These are phyloP conservation scores for Lenzites betulinus DNA, from an alignment of 768 basidiomycete genomes.

Conservation along the genomic window DNA sequence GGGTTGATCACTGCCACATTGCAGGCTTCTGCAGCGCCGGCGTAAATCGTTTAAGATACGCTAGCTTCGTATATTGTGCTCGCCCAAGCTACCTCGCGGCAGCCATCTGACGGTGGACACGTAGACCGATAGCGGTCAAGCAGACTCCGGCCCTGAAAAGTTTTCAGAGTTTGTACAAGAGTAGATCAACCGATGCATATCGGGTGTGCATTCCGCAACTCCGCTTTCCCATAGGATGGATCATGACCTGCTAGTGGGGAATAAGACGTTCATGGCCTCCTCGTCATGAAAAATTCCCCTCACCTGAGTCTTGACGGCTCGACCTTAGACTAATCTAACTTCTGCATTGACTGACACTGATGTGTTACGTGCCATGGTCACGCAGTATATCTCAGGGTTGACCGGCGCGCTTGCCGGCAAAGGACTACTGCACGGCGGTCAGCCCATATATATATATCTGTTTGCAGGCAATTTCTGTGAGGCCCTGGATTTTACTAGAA, in stretches of 20 bases:
- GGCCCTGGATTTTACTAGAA: background rate
- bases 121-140: background rate
- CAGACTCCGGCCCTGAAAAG: background rate
- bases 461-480: background rate
- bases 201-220: background rate
- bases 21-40: background rate
- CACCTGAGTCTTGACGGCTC: background rate
- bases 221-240: constrained; percentile 2
- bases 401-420: constrained; percentile 2
- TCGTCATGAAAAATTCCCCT: background rate
- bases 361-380: too few relatives aligned
- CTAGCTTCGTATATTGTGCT: background rate
- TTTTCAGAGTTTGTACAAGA: constrained; percentile 1
- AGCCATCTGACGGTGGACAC: constrained; percentile 3
- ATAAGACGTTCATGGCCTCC: constrained; percentile 6
- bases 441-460: too few relatives aligned
- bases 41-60: background rate
- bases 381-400: too few relatives aligned
- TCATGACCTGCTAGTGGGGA: background rate
- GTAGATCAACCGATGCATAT: background rate
- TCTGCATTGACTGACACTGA: too few relatives aligned
- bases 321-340: too few relatives aligned
- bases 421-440: too few relatives aligned
- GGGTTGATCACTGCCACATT: background rate
- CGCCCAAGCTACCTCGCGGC: background rate